Percentiles rank a stretch among this genome's conserved stretches.
These are phyloP conservation scores for Spathaspora hagerdaliae DNA, from an alignment of 805 yeast genomes.

Conservation along the genomic window DNA sequence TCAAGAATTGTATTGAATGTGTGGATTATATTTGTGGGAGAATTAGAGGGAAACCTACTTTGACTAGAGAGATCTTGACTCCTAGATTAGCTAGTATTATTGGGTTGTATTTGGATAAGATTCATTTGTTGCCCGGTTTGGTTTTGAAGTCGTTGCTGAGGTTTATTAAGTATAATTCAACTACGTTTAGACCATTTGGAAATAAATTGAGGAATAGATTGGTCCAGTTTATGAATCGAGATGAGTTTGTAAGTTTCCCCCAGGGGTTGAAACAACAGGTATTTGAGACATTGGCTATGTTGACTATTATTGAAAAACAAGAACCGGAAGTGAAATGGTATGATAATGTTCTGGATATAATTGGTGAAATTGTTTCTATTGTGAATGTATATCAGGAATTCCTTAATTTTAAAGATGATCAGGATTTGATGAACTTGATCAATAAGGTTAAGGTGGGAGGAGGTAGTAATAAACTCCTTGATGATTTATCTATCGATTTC, in stretches of 20 bases:
- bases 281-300: constrained; percentile 49
- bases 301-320: constrained; percentile 53
- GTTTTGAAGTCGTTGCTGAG: constrained; percentile 31
- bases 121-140: constrained; percentile 27
- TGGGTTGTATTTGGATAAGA: constrained; percentile 43
- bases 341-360: constrained; percentile 41
- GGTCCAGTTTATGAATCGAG: constrained; percentile 25
- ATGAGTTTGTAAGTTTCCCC: constrained; percentile 38
- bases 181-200: constrained; percentile 78
- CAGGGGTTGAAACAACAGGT: constrained; percentile 35
- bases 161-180: constrained; percentile 56
- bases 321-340: constrained; percentile 46
- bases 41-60: constrained; percentile 75
- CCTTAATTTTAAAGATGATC: constrained; percentile 54
- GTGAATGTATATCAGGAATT: constrained; percentile 57
- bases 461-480: constrained; percentile 31
- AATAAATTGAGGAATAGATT: constrained; percentile 53
- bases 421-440: constrained; percentile 41
- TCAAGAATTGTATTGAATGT: constrained; percentile 36
- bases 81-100: constrained; percentile 70
- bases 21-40: constrained; percentile 39
- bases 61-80: constrained; percentile 78
- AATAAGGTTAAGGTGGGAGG: constrained; percentile 19
- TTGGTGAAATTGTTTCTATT: constrained; percentile 49
- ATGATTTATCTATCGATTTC: constrained; percentile 55